Evolutionary conservation across 306 rosid genomes (phyloP).

Genomic region (Hippophae rhamnoides): DNA sequence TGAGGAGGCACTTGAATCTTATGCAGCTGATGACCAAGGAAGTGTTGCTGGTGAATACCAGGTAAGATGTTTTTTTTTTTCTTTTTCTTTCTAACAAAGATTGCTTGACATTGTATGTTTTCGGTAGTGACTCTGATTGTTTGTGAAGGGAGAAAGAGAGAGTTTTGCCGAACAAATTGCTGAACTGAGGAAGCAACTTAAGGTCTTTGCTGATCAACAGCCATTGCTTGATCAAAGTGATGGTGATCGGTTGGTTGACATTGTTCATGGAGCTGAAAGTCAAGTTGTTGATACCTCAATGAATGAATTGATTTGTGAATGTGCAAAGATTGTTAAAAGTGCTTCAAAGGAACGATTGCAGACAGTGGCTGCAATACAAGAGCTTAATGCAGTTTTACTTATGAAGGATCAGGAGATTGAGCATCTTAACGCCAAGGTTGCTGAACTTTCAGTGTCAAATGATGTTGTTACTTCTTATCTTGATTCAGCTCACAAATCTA

Average conservation of each 20-base stretch:
- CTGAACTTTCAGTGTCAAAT: constrained; percentile 30
- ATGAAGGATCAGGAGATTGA: constrained; percentile 64
- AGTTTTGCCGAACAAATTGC: constrained; percentile 35
- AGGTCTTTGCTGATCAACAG: constrained; percentile 33
- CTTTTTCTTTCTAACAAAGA: not conserved
- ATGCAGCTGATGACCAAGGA: constrained; percentile 38
- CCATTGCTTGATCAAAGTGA: constrained; percentile 8
- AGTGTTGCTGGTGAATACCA: constrained; percentile 22
- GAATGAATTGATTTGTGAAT: constrained; percentile 46
- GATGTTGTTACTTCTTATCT: constrained; percentile 7
- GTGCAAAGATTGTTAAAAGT: constrained; percentile 34
- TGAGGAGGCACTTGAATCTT: constrained; percentile 26
- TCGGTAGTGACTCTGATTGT: not conserved
- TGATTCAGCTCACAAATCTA: no score
- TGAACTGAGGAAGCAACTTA: constrained; percentile 45
- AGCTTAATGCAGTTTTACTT: constrained; percentile 34
- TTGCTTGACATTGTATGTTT: not conserved
- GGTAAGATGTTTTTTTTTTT: constrained; percentile 23
- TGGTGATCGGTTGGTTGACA: constrained; percentile 7
- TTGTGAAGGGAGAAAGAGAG: constrained; percentile 53
- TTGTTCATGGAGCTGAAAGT: constrained; percentile 13
- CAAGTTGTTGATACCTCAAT: constrained; percentile 23
- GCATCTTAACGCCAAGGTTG: constrained; percentile 47
- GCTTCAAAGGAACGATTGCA: constrained; percentile 37
- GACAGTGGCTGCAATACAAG: constrained; percentile 29